These are phyloP conservation scores for Lecanicillium sp. DNA, from an alignment of 2,329 filamentous ascomycete species.

Conservation along the genomic window DNA sequence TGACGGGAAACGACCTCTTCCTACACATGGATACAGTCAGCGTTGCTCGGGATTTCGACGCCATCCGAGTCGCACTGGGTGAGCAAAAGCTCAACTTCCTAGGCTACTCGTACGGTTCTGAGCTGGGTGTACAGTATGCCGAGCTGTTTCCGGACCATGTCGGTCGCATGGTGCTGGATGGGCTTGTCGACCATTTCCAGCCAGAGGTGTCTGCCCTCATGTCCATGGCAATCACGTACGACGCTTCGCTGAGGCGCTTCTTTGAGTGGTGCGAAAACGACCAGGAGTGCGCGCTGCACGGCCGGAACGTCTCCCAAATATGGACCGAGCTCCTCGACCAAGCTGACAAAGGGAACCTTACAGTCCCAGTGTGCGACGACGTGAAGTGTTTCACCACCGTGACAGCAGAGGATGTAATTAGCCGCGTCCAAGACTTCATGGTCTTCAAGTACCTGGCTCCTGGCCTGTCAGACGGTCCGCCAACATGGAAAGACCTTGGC, in stretches of 20 bases:
- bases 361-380: slow-evolving; percentile 5
- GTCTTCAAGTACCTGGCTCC: slow-evolving; percentile 10
- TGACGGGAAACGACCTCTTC: slow-evolving; percentile 15
- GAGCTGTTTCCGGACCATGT: slow-evolving; percentile 20
- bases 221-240: slow-evolving; percentile 11
- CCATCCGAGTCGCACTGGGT: slow-evolving; percentile 15
- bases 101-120: slow-evolving; percentile 28
- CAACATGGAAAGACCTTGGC: slow-evolving; percentile 13
- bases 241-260: slow-evolving; percentile 13
- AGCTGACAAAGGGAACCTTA: slow-evolving; percentile 11
- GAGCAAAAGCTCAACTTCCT: slow-evolving; percentile 21
- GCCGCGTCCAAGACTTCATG: slow-evolving; percentile 10
- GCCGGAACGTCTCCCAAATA: slow-evolving; percentile 10
- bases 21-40: slow-evolving; percentile 16
- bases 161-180: slow-evolving; percentile 19
- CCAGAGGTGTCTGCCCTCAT: slow-evolving; percentile 11
- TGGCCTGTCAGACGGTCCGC: not conserved
- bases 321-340: slow-evolving; percentile 12
- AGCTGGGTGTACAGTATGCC: slow-evolving; percentile 25
- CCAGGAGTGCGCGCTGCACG: slow-evolving; percentile 13
- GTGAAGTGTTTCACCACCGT: slow-evolving; percentile 13
- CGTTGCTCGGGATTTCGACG: slow-evolving; percentile 16
- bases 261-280: slow-evolving; percentile 16
- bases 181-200: slow-evolving; percentile 17
- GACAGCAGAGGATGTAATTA: slow-evolving; percentile 16